A percentile compares a stretch with the other conserved stretches of the same genome.
These are phyloP conservation scores for Physcomitrellopsis africana DNA, from an alignment of 225 moss, liverwort and hornwort species.

Conservation along the genomic window DNA sequence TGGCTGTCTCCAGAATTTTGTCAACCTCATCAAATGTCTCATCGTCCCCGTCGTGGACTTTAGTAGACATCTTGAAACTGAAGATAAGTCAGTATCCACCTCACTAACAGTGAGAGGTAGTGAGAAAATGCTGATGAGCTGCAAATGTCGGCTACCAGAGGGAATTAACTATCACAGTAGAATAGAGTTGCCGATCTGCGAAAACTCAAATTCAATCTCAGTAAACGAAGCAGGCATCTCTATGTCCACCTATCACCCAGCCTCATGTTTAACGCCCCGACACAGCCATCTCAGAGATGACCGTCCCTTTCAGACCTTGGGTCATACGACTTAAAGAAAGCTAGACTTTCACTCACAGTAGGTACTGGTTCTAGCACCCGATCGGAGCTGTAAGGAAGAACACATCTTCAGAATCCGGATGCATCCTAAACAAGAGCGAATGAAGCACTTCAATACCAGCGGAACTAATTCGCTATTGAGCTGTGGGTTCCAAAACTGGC, in stretches of 20 bases:
- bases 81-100: neutral
- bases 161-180: neutral
- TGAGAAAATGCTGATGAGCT: too few relatives aligned
- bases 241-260: neutral
- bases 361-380: neutral
- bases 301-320: conserved; percentile 7
- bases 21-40: conserved; percentile 54
- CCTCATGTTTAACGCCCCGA: neutral
- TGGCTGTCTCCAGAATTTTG: conserved; percentile 47
- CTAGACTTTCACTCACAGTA: neutral
- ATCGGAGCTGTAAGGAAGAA: neutral
- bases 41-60: conserved; percentile 54
- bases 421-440: neutral
- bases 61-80: conserved; percentile 43
- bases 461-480: neutral
- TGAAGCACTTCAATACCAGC: neutral
- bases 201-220: neutral
- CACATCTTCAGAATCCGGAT: neutral
- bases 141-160: neutral
- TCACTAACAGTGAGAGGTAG: conserved; percentile 6
- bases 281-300: neutral
- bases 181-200: neutral
- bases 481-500: neutral
- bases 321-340: neutral
- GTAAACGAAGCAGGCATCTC: conserved; percentile 9